Base-by-base conservation (phyloP, 2,329 filamentous ascomycete genomes). In the Phyllosticta citribraziliensis region DNA sequence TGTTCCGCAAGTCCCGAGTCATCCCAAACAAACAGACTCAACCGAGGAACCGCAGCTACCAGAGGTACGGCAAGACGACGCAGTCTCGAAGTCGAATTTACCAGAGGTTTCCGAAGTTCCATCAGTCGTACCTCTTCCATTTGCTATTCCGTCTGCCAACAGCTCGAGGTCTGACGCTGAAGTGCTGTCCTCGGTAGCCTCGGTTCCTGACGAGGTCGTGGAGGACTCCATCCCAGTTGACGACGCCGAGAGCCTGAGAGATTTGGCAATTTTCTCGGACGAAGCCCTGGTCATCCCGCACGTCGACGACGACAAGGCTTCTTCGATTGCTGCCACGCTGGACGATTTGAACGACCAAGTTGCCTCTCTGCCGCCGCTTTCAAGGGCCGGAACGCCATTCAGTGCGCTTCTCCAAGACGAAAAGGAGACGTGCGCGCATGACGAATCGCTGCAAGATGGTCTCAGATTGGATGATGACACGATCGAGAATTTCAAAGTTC, bases 281-380 rank as follows among this genome's bases (percentile, higher is more conserved):
- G 77, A 80, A 63, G 71, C 72, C 5, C 64, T 76, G 14, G 68
- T 68, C 17, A 58, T 69, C 14, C 66, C 69, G 20, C 63, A 72
- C 54, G 63, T 72, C 35, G 70, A 76, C 17, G 70, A 75, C 63
- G 74, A 79, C 62, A 68, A 71, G 40, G 74, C 72, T n/a, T 80
- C 78, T 11, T 80, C 78, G n/a, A 64, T 80, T 55, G 78, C 75
- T 14, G 79, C 78, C 24, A 80, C 77, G 0, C 81, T 87, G 67
- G 86, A 87, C 17, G 86, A 88, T 61, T 76, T 80, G 33, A 80
- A 85, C 27, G 79, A 80, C 11, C 79, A 80, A n/a, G 68, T 72
- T 11, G 63, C 70, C 5, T 74, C 73, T 2, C 40, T 73, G 25
- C 68, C 68, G 19, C 63, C 69, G 8, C 62, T 74, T 1, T 71